phyloP scores from a whole-genome alignment of 176 grass and related monocot species.

The Cenchrus purpureus region DNA sequence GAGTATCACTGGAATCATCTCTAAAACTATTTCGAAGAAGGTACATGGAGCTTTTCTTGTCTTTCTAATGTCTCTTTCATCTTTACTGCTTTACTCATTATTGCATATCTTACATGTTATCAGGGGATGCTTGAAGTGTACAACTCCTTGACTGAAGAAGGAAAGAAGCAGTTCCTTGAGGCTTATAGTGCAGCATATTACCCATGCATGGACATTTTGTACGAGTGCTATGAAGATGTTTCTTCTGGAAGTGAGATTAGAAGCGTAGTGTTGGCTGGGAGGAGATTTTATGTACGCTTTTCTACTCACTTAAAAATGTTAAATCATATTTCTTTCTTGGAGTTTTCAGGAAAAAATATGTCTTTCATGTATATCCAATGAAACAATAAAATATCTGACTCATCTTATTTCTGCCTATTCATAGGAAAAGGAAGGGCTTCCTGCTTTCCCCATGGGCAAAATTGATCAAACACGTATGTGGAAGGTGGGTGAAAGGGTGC shows the following conservation, averaged over 20 bases:
- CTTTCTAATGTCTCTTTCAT: neutral
- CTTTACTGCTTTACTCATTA: neutral
- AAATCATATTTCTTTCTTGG: conserved; percentile 14
- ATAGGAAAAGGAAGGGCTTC: conserved; percentile 88
- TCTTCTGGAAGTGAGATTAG: conserved; percentile 79
- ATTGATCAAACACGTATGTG: conserved; percentile 85
- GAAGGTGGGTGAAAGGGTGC: conserved; percentile 82
- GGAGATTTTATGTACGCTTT: conserved; percentile 70
- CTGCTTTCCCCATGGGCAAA: conserved; percentile 85
- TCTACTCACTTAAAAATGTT: neutral
- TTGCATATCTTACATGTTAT: neutral
- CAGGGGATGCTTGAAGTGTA: conserved; percentile 85
- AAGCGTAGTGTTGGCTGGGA: conserved; percentile 81
- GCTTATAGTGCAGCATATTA: conserved; percentile 82
- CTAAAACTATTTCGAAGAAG: conserved; percentile 78
- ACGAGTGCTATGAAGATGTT: conserved; percentile 82
- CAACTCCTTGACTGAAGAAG: conserved; percentile 70
- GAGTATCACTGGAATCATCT: conserved; percentile 80
- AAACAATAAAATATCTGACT: neutral
- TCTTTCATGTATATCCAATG: neutral
- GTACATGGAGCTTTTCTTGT: conserved; percentile 28
- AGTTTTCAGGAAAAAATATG: neutral
- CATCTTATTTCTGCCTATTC: neutral
- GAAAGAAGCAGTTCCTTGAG: conserved; percentile 67
- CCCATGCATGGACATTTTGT: conserved; percentile 83